Conservation (phyloP, 2,329 filamentous ascomycete species). For the Chrysosporium queenslandicum region DNA sequence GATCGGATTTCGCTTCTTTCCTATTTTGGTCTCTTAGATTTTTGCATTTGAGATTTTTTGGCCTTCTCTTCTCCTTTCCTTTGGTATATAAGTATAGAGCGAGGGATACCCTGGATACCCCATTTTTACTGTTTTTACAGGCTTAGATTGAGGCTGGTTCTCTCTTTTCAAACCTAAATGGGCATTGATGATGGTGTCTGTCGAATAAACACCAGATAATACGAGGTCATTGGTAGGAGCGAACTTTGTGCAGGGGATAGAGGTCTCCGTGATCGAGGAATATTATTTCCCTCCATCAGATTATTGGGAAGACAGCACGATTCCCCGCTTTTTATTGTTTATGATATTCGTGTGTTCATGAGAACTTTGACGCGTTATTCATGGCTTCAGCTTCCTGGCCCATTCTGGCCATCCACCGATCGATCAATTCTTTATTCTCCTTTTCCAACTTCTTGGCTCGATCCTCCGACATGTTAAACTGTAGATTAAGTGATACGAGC, state of each 20-base stretch:
- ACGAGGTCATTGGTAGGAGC: too few species aligned
- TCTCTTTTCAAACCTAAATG: neutral
- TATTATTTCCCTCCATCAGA: neutral
- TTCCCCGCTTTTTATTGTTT: neutral
- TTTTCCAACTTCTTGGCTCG: constrained; percentile 59
- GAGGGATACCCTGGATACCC: neutral
- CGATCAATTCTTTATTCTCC: constrained; percentile 82
- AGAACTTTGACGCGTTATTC: constrained; percentile 52
- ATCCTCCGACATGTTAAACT: constrained; percentile 77
- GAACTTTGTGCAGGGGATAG: neutral
- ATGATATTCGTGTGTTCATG: constrained; percentile 25
- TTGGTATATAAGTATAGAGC: neutral
- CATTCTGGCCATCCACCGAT: constrained; percentile 85
- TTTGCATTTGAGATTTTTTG: neutral
- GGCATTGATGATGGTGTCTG: too few species aligned
- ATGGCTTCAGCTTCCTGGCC: constrained; percentile 76
- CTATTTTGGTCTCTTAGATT: neutral
- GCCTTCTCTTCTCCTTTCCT: neutral
- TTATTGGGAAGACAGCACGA: neutral
- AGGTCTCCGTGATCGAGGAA: neutral
- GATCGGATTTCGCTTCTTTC: neutral
- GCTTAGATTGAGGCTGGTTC: neutral
- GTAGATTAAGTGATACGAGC: constrained; percentile 74
- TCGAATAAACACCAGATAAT: neutral
- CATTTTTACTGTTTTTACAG: neutral